Base-by-base conservation (phyloP, 2,329 filamentous ascomycete species). In the Aureobasidium lini region DNA sequence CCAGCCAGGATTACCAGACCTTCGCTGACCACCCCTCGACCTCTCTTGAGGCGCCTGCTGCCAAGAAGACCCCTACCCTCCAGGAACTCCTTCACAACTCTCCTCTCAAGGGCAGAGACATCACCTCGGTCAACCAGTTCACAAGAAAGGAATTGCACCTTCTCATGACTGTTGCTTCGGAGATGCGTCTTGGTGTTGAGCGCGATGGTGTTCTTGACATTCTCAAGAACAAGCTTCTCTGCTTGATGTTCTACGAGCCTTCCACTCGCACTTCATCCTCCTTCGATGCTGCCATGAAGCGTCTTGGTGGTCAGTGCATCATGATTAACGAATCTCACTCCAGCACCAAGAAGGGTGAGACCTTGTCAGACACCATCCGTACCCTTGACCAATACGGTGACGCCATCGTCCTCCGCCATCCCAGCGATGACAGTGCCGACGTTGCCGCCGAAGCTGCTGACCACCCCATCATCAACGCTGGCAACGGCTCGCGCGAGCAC, bases 281-380 rank as follows among this genome's bases (percentile, higher is more conserved):
- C 3, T 99, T 99, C 68, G 94, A 99, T 71, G 89, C 93, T 60
- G 94, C 94, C 43, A 99, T 99, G 94, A 95, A 99, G 80, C 88
- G 95, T 56, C 86, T 99, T 5, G 94, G 94, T 66, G 94, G 94
- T 49, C 84, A 90, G 50, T 93, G 88, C 3, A 82, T 99, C 57
- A 81, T 86, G 56, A 86, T 97, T 69, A 81, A 90, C 42, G 95
- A 93, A 2, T 83, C 86, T 6, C 84, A 89, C 66, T 96, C 93
- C 2, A 95, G 90, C 13, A 92, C 92, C 4, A 84, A 92, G 74
- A 99, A 99, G 82, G 94, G 94, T 43, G 94, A 99, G 78, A 86
- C 87, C 4, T 83, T 99, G 16, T 90, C 94, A 70, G 94, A 99
- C 71, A 96, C 91, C 13, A 84, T 99, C 67, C 87, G 94, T 64